Percentiles rank a stretch among this genome's conserved stretches.
These are phyloP conservation scores for Cryphonectria japonica DNA, from an alignment of 2,329 filamentous ascomycete genomes.

Conservation along the genomic window DNA sequence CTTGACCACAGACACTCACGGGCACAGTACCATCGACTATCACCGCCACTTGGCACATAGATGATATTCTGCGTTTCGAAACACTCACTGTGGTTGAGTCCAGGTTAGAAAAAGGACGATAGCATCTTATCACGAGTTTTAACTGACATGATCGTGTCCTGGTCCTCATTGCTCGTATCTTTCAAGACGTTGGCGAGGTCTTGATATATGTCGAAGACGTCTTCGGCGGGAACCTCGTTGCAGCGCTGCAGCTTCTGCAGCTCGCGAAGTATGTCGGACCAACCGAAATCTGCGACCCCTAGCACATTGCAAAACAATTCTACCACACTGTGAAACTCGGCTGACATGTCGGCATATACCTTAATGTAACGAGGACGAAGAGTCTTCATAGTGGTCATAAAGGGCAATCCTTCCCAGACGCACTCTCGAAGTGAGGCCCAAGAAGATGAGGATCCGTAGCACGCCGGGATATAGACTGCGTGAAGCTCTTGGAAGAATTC, in stretches of 20 bases:
- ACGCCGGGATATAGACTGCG: neutral
- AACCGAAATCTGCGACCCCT: neutral
- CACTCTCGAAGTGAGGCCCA: neutral
- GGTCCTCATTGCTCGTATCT: neutral
- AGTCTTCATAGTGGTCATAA: neutral
- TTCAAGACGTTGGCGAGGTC: neutral
- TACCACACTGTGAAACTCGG: neutral
- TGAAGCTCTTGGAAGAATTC: neutral
- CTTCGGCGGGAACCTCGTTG: neutral
- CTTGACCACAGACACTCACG: conserved; percentile 30
- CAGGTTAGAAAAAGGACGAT: neutral
- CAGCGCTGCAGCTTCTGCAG: neutral
- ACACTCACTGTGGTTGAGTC: neutral
- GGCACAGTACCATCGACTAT: conserved; percentile 7
- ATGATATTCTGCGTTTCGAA: conserved; percentile 23
- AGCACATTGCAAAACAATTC: neutral
- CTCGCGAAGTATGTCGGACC: neutral
- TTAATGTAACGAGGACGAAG: neutral
- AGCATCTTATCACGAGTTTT: neutral
- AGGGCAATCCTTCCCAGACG: neutral
- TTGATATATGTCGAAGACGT: neutral
- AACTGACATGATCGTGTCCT: neutral
- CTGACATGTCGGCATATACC: neutral
- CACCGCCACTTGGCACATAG: conserved; percentile 15
- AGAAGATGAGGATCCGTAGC: neutral